Evolutionary conservation across 257 asterid species (phyloP).

Genomic region (Solanum commersonii): DNA sequence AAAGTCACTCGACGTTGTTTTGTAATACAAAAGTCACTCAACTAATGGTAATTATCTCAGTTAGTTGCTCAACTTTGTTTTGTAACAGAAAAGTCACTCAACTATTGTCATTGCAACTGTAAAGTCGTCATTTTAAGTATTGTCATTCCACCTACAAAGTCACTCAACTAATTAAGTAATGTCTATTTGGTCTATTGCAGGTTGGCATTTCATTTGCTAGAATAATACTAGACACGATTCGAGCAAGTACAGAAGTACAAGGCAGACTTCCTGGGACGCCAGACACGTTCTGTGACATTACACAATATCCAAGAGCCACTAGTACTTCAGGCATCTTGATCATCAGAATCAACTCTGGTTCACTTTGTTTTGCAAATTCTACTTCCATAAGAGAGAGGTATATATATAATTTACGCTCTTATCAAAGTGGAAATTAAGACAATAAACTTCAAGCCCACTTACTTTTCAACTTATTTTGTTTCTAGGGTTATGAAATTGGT

Average conservation of each 20-base stretch:
- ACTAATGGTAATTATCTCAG: too few species aligned
- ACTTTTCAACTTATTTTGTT: neutral
- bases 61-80: too few species aligned
- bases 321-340: conserved; percentile 37
- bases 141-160: too few species aligned
- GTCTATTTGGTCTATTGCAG: conserved; percentile 17
- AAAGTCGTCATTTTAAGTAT: too few species aligned
- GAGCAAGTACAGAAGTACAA: conserved; percentile 56
- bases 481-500: conserved; percentile 42
- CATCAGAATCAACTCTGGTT: conserved; percentile 44
- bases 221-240: conserved; percentile 31
- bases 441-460: neutral
- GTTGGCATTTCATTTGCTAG: conserved; percentile 53
- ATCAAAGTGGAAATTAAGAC: neutral
- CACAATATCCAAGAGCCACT: conserved; percentile 45
- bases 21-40: too few species aligned
- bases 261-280: conserved; percentile 60
- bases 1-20: rapidly evolving
- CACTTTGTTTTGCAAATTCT: conserved; percentile 66
- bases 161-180: neutral
- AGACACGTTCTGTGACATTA: conserved; percentile 36
- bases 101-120: too few species aligned
- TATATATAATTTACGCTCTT: neutral
- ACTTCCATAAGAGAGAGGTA: conserved; percentile 64
- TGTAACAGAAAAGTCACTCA: too few species aligned